Base-by-base conservation (phyloP, 257 asterid genomes). In the Voacanga thouarsii region DNA sequence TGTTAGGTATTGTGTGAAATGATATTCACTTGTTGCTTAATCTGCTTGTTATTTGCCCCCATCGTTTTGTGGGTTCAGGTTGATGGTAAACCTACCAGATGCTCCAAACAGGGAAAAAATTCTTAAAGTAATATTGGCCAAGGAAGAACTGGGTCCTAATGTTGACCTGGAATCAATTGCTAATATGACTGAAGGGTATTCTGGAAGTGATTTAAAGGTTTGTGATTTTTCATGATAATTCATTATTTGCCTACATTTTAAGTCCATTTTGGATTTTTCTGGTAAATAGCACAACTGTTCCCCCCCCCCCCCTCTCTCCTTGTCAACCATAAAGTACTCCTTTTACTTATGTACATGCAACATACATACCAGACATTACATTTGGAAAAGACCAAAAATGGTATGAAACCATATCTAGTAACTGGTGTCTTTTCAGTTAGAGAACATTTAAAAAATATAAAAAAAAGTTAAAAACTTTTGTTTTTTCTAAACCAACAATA, bases 171-270 rank as follows among this genome's bases (percentile, higher is more conserved):
- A 87, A 74, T 90, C 91, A 45, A 83, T 94, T 88, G 97, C 97
- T 75, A 88, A 78, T 85, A 94, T 94, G 94, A 92, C 97, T 0
- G 97, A 90, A 28, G 98, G 97, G 70, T 92, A 92, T 82, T 94
- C 98, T 5, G 98, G 98, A 79, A 94, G 98, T 81, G 98, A 94
- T 89, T 85, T 94, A n/a, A 94, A 92, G 98, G 98, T 94, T 80
- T 82, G 87, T n/a, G 65, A 30, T 47, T 15, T 76, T 55, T 65
- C 53, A 65, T 76, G 63, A 16, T 18, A 67, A n/a, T 53, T 49
- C 39, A 12, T 72, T 44, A 21, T 55, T 72, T 72, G 65, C 72
- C n/a, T 60, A 24, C 50, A 33, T 78, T 11, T 75, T 24, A 51
- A 50, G 49, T 33, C 44, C 18, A 26, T 57, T 45, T 65, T 66